Base-by-base conservation (phyloP, 2,329 filamentous ascomycete species). In the Trichoderma atroviride region DNA sequence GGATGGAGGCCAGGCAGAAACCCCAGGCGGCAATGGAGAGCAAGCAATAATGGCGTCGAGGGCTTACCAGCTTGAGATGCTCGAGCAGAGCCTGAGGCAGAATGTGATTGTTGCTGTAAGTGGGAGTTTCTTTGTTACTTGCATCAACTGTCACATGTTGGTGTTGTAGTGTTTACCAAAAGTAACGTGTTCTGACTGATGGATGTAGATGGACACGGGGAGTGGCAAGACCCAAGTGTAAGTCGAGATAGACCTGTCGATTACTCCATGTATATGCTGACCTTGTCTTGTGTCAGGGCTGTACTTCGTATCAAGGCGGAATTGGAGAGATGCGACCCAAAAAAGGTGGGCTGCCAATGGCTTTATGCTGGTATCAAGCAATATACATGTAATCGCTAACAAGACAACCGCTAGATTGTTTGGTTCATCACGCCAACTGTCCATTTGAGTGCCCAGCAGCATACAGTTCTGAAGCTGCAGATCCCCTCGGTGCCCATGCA, bases 191-290 rank as follows among this genome's bases (percentile, higher is more conserved):
- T 40, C 64, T 67, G 64, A 67, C 31, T 7, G 47, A 35, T n/a
- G 27, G 31, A 35, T n/a, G n/a, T 71, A 91, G 90, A 94, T 94
- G 91, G 91, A 92, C 71, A 94, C 92, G 0, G 92, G 92, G 1
- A 92, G 87, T 72, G 92, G 92, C 2, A 94, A 94, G 77, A 94
- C 92, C 3, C 89, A 91, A 72, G 87, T 94, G 91, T 92, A 85
- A 79, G 85, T 79, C 40, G 40, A n/a, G 9, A n/a, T n/a, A 43
- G 40, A n/a, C 40, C 10, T 43, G 40, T 19, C 70, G 35, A 40
- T 27, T n/a, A 14, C 11, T 16, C 2, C 27, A 27, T 27, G 27
- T 27, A 2, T 35, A 35, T 13, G 22, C 55, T 67, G 55, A 67
- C 22, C 70, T 79, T 71, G 79, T 67, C 19, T 19, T 60, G 0